A percentile compares a stretch with the other conserved stretches of the same genome.
These are phyloP conservation scores for Tephrocybe sp. DNA, from an alignment of 768 basidiomycete genomes.

Conservation along the genomic window DNA sequence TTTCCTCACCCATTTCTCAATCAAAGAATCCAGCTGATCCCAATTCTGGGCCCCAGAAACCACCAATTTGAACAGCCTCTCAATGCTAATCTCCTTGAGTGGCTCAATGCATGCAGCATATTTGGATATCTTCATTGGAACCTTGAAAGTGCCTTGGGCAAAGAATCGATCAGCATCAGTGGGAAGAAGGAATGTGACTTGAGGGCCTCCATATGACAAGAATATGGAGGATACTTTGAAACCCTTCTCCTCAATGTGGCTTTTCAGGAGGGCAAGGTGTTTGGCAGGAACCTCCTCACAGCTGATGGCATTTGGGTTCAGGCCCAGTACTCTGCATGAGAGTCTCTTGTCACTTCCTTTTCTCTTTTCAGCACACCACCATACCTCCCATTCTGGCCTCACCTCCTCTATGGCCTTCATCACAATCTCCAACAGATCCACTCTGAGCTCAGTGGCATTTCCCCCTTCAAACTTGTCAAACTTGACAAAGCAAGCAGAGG, in stretches of 20 bases:
- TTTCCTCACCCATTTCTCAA: constrained; percentile 2
- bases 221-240: constrained; percentile 6
- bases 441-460: not conserved
- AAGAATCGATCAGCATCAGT: constrained; percentile 2
- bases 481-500: not conserved
- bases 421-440: constrained; percentile 3
- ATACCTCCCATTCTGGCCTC: constrained; percentile 7
- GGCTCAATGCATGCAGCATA: constrained; percentile 1
- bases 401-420: not conserved
- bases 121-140: constrained; percentile 5
- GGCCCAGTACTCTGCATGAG: constrained; percentile 1
- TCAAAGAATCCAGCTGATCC: not conserved
- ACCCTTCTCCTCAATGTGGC: constrained; percentile 6
- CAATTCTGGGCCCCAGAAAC: not conserved
- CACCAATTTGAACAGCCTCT: constrained; percentile 3
- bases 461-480: not conserved
- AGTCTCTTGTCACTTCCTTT: constrained; percentile 1
- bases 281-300: not conserved
- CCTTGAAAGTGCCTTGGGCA: not conserved
- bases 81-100: constrained; percentile 5
- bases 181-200: constrained; percentile 2
- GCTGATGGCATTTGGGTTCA: not conserved
- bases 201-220: constrained; percentile 2
- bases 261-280: not conserved
- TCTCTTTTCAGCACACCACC: constrained; percentile 2